A percentile compares a stretch with the other conserved stretches of the same genome.
phyloP scores from a whole-genome alignment of 2,329 filamentous ascomycete species.

The Botrytis fabae region DNA sequence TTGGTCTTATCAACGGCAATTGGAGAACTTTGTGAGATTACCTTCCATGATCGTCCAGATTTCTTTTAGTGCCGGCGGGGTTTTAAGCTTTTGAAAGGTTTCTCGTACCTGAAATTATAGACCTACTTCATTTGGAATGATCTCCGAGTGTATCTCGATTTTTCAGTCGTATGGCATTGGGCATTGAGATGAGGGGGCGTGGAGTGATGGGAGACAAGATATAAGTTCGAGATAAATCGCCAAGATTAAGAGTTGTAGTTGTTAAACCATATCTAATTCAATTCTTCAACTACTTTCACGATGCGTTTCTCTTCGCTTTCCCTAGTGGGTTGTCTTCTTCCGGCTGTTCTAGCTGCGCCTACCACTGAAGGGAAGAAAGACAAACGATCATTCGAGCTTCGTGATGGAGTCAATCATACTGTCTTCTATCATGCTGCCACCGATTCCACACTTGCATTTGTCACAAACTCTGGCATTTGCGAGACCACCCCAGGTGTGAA shows the following conservation, averaged over 20 bases:
- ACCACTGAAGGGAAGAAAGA: constrained; percentile 27
- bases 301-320: constrained; percentile 28
- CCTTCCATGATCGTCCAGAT: constrained; percentile 10
- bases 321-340: constrained; percentile 25
- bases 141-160: constrained; percentile 4
- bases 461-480: constrained; percentile 53
- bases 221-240: neutral
- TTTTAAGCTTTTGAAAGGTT: neutral
- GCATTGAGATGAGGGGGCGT: neutral
- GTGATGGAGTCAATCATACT: constrained; percentile 45
- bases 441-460: constrained; percentile 48
- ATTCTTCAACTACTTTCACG: neutral
- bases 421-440: constrained; percentile 52
- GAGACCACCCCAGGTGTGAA: constrained; percentile 53
- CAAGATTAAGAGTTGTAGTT: neutral
- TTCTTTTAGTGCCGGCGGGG: neutral
- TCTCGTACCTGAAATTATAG: neutral
- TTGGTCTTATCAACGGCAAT: constrained; percentile 18
- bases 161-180: neutral
- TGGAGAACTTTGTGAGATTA: constrained; percentile 1
- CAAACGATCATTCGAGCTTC: constrained; percentile 40
- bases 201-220: neutral
- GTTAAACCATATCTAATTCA: neutral
- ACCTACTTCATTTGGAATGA: constrained; percentile 14
- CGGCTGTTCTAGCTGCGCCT: constrained; percentile 28